Evolutionary conservation across 2,329 filamentous ascomycete species (phyloP).

Genomic region (Sphaceloma murrayae): DNA sequence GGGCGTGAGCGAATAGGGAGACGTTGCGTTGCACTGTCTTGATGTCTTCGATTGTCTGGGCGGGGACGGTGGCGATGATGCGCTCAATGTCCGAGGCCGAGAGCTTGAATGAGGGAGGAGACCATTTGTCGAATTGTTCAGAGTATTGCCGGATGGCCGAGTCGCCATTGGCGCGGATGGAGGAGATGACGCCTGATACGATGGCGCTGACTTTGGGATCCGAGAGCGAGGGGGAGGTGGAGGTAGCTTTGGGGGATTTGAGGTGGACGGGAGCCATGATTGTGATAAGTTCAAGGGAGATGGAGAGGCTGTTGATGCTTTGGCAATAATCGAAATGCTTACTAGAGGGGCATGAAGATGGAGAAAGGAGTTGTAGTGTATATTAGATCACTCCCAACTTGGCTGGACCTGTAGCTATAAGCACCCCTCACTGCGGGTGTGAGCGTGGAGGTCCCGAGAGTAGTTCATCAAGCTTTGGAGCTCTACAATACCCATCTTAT

Average conservation of each 20-base stretch:
- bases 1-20: conserved; percentile 40
- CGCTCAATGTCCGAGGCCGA: conserved; percentile 37
- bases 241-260: conserved; percentile 4
- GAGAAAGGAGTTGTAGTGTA: background rate
- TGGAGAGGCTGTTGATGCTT: background rate
- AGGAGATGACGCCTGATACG: conserved; percentile 41
- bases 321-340: background rate
- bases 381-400: background rate
- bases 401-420: conserved; percentile 9
- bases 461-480: conserved; percentile 1
- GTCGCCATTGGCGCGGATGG: conserved; percentile 41
- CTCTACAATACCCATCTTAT: background rate
- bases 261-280: conserved; percentile 16
- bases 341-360: background rate
- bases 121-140: conserved; percentile 48
- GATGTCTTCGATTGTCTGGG: conserved; percentile 45
- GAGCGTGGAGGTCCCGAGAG: conserved; percentile 4
- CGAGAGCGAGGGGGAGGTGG: background rate
- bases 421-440: conserved; percentile 1
- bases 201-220: conserved; percentile 25
- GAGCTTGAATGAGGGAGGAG: conserved; percentile 41
- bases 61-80: conserved; percentile 36
- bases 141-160: conserved; percentile 41
- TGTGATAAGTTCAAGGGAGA: background rate
- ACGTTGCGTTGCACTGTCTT: conserved; percentile 45